Evolutionary conservation across 2,329 filamentous ascomycete genomes (phyloP).

Genomic region (Diaporthe ilicicola): DNA sequence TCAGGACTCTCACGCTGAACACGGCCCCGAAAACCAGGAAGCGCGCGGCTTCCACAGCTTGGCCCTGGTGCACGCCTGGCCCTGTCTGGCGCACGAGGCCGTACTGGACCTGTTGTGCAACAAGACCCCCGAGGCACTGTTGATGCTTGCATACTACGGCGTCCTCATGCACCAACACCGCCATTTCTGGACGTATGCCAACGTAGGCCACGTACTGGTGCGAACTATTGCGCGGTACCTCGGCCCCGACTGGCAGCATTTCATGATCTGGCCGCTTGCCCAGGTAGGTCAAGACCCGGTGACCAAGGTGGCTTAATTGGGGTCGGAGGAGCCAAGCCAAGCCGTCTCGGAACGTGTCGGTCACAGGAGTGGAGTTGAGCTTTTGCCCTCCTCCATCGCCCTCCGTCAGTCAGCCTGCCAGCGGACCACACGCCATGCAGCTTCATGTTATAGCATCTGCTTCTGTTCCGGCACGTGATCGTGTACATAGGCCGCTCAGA

Average conservation of each 20-base stretch:
- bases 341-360: neutral
- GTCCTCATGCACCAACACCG: constrained; percentile 21
- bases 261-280: constrained; percentile 21
- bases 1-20: neutral
- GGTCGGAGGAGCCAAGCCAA: neutral
- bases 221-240: constrained; percentile 18
- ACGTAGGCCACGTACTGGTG: constrained; percentile 20
- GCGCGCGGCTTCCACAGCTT: neutral
- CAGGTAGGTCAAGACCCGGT: neutral
- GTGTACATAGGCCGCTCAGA: no score
- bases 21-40: neutral
- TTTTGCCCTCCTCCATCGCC: no score
- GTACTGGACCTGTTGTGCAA: constrained; percentile 18
- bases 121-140: constrained; percentile 11
- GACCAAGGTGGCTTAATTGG: neutral
- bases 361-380: no score
- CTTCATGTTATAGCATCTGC: no score
- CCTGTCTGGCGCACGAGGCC: constrained; percentile 6
- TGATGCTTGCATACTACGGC: constrained; percentile 28
- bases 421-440: no score
- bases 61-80: constrained; percentile 19
- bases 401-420: no score
- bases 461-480: no score
- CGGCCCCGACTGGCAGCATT: constrained; percentile 19
- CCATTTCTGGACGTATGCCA: constrained; percentile 16